Conservation (phyloP, 2,329 filamentous ascomycete genomes). For the Ceratocystis cubensis region DNA sequence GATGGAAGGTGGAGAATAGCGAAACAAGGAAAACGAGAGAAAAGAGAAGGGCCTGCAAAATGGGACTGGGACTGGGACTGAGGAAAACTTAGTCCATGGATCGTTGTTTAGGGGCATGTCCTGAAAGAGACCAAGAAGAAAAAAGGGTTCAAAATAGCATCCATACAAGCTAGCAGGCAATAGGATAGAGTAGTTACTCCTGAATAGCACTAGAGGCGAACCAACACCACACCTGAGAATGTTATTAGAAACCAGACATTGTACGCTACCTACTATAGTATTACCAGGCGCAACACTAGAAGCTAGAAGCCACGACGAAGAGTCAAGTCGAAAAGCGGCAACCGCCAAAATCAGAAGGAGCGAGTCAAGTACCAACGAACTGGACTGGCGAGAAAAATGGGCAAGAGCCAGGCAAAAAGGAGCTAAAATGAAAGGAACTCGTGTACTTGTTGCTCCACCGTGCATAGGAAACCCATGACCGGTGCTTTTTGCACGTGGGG, state of each 20-base stretch:
- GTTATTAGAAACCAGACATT: too few relatives aligned
- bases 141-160: not conserved
- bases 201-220: not conserved
- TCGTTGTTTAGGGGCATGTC: not conserved
- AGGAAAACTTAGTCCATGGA: not conserved
- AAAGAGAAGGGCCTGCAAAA: not conserved
- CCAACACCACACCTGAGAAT: too few relatives aligned
- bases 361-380: too few relatives aligned
- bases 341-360: too few relatives aligned
- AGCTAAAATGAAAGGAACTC: not conserved
- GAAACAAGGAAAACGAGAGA: not conserved
- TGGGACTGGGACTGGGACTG: not conserved
- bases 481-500: not conserved
- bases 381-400: not conserved
- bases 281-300: not conserved
- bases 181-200: not conserved
- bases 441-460: not conserved
- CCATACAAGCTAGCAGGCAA: not conserved
- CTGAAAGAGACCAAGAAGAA: not conserved
- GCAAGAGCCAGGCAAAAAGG: not conserved
- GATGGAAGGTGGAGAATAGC: not conserved
- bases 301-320: not conserved
- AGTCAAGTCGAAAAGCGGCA: not conserved
- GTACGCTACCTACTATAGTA: not conserved
- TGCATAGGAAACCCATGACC: not conserved